phyloP scores from a whole-genome alignment of 2,329 filamentous ascomycete genomes.

The Phialocephala sp. region DNA sequence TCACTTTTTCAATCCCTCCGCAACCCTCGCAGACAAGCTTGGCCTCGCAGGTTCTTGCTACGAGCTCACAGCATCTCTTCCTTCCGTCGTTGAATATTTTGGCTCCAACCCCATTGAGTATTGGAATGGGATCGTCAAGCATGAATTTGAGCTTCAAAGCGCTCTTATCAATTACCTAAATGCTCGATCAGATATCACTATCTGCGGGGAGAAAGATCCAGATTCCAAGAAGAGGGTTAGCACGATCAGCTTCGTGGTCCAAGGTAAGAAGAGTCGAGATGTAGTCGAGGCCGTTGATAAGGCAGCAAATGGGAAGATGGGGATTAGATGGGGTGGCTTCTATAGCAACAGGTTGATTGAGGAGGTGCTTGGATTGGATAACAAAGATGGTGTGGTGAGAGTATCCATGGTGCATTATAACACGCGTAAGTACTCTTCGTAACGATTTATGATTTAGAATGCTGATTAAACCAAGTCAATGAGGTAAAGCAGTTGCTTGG shows the following conservation, averaged over 20 bases:
- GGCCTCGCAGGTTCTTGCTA: constrained; percentile 73
- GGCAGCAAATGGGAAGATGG: constrained; percentile 56
- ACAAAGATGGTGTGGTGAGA: constrained; percentile 66
- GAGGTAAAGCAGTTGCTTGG: constrained; percentile 60
- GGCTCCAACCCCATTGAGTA: constrained; percentile 44
- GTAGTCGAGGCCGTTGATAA: constrained; percentile 68
- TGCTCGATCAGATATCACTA: constrained; percentile 55
- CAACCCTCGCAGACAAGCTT: constrained; percentile 69
- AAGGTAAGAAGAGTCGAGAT: constrained; percentile 59
- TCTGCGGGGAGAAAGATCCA: constrained; percentile 61
- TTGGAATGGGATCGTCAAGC: constrained; percentile 59
- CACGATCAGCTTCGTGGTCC: constrained; percentile 70
- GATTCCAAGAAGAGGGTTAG: constrained; percentile 60
- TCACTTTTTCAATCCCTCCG: constrained; percentile 70
- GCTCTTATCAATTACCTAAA: constrained; percentile 65
- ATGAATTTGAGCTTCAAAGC: constrained; percentile 65
- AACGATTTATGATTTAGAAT: background rate
- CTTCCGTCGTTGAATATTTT: constrained; percentile 67
- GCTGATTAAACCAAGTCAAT: constrained; percentile 50
- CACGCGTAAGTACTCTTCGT: constrained; percentile 55
- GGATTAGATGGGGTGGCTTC: constrained; percentile 71
- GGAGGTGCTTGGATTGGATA: constrained; percentile 61
- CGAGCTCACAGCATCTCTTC: constrained; percentile 69
- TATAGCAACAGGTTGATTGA: constrained; percentile 68
- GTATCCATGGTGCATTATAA: constrained; percentile 80